These are phyloP conservation scores for Trichopus zeylanicus DNA, from an alignment of 116 monocot genomes.

Conservation along the genomic window DNA sequence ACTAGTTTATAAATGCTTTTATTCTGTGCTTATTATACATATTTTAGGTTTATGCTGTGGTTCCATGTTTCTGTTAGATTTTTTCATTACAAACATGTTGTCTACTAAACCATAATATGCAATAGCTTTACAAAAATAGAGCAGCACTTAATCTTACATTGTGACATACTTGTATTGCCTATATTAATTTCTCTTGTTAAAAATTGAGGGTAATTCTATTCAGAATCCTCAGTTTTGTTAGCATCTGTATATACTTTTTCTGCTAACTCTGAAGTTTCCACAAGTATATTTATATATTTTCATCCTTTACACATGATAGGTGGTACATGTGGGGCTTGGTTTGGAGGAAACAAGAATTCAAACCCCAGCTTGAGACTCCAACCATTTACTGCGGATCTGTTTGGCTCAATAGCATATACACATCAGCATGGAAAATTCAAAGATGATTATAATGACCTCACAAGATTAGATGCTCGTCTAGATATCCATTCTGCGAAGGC, in stretches of 20 bases:
- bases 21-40: background rate
- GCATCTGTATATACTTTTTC: background rate
- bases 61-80: background rate
- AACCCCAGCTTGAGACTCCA: slow-evolving; percentile 6
- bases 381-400: slow-evolving; percentile 50
- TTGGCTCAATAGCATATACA: slow-evolving; percentile 61
- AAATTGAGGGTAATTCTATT: no score
- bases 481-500: slow-evolving; percentile 50
- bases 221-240: no score
- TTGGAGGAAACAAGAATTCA: slow-evolving; percentile 29
- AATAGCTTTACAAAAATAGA: no score
- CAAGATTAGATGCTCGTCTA: slow-evolving; percentile 64
- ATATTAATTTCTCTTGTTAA: no score
- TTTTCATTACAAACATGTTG: background rate
- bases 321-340: slow-evolving; percentile 50
- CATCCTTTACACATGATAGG: slow-evolving; percentile 22
- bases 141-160: no score
- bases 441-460: slow-evolving; percentile 66
- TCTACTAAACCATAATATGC: no score
- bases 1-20: no score
- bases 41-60: background rate
- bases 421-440: slow-evolving; percentile 67
- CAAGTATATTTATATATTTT: no score
- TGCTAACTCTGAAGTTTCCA: background rate
- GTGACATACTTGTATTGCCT: no score